Base-by-base conservation (phyloP, 202 grass and related monocot genomes). In the Zizania palustris region DNA sequence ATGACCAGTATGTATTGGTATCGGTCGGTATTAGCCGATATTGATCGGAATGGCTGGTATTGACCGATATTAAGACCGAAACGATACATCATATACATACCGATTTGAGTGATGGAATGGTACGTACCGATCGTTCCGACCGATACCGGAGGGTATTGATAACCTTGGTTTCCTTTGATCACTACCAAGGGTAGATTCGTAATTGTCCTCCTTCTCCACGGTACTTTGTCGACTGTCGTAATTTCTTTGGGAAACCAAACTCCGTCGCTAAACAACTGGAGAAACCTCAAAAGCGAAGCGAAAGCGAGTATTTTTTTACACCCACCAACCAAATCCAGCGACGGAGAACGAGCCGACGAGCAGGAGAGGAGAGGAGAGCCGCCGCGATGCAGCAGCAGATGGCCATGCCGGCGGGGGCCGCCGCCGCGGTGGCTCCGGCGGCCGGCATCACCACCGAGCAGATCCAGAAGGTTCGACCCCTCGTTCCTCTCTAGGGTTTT, bases 371-470 rank as follows among this genome's bases (percentile, higher is more conserved):
- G 45, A 49, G 46, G 15, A 50, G 48, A 7, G 42, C 37, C 1
- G 28, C n/a, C 12, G 56, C 41, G 73, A 96, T 96, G 92, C 89
- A 96, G 86, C 92, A 96, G 82, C 82, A 82, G 73, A 88, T 92
- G 86, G 45, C 87, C 80, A 80, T 92, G 84, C 65, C 65, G 63
- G 49, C 79, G 86, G 73, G 66, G 61, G 34, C 54, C 0, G 65
- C 78, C 55, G 79, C 79, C 43, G 64, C 82, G 60, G 82, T 39
- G 61, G 79, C 84, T 4, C 73, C 85, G 49, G 63, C 87, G 65
- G 80, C 82, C 71, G 87, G 83, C 67, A 96, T 99, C 74, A 96
- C 96, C 62, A 99, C 96, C 21, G 93, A 97, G 76, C 90, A 97
- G 85, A 97, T 93, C 86, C 93, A 97, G 69, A 97, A 97, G 88